Evolutionary conservation across 2,329 filamentous ascomycete species (phyloP), one percentile per base, ranked within the genome.

Genomic region (Aspergillus neoniger): DNA sequence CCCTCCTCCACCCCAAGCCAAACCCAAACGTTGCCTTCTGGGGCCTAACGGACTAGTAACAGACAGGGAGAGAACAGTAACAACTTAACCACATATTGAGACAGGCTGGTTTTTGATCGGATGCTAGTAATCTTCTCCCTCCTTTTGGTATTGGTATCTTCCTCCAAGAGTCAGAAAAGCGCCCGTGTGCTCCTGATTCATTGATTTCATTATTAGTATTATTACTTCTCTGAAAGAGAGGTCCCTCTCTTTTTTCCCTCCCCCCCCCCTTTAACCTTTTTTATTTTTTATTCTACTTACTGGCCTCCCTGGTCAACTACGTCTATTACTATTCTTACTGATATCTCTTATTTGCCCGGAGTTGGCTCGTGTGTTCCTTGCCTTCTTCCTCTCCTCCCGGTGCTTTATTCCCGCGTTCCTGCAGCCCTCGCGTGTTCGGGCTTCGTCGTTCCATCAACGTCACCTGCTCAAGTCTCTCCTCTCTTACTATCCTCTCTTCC

Each of bases 401-500:
- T 64, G 63, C 63, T 69, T 65, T 64, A 67, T 65, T 67, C 63
- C 68, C 66, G 65, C 63, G 67, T 70, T 70, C 68, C 69, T 71
- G 67, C 69, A 68, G 67, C 64, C 63, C 66, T 69, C 67, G 66
- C 70, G 67, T 70, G 64, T 70, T 69, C 65, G 66, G 67, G 67
- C 65, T 70, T 68, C 66, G 64, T 70, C 69, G 69, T 67, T 70
- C 67, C 67, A 72, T 70, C 69, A 72, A 72, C 70, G 69, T 70
- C 70, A 72, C 65, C 66, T 70, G 64, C 69, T 67, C 67, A 59
- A 62, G 32, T 36, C 32, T 57, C 58, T 60, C 60, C 61, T 59
- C 63, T 65, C 65, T 65, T 59, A 30, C 32, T 57, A 57, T 60
- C 59, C 61, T 59, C 63, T 65, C 65, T 65, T 59, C 59, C 57